Conservation (phyloP, 1,139 yeast genomes). For the Zhuliangozyma parablackwelliae region DNA sequence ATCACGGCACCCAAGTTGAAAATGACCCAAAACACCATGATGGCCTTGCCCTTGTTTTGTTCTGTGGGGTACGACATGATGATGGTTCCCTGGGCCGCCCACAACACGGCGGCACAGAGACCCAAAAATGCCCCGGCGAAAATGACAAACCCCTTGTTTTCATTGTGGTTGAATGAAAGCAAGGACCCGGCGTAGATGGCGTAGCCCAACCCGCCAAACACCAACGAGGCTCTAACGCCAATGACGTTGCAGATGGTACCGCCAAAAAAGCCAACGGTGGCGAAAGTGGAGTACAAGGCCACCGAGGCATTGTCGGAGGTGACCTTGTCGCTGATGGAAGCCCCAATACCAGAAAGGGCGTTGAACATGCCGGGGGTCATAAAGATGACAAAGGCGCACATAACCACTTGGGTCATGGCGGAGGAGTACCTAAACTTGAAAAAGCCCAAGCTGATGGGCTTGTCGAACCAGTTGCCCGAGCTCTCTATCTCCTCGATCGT, state of each 20-base stretch:
- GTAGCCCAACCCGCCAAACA: constrained; percentile 56
- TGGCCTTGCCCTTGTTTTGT: constrained; percentile 48
- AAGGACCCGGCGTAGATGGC: constrained; percentile 52
- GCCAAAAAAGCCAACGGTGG: constrained; percentile 55
- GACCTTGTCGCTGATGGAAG: constrained; percentile 34
- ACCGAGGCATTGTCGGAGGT: constrained; percentile 51
- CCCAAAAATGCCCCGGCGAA: constrained; percentile 61
- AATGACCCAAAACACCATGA: constrained; percentile 57
- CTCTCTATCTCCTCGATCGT: constrained; percentile 25
- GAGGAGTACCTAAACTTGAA: constrained; percentile 27
- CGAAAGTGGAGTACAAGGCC: constrained; percentile 54
- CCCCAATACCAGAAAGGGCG: constrained; percentile 54
- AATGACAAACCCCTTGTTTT: constrained; percentile 51
- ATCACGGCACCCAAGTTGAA: constrained; percentile 63
- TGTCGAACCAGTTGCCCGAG: constrained; percentile 42
- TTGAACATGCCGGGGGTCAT: constrained; percentile 58
- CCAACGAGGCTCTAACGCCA: constrained; percentile 46
- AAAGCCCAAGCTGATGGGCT: constrained; percentile 11
- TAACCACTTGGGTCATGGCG: constrained; percentile 41
- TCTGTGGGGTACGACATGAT: constrained; percentile 59
- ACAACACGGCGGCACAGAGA: constrained; percentile 50
- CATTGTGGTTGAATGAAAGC: constrained; percentile 43
- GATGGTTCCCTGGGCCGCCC: constrained; percentile 62
- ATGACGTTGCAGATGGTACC: constrained; percentile 55
- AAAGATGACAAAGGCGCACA: constrained; percentile 48